Conservation (phyloP, 1,139 yeast species). For the Scheffersomyces illinoinensis region DNA sequence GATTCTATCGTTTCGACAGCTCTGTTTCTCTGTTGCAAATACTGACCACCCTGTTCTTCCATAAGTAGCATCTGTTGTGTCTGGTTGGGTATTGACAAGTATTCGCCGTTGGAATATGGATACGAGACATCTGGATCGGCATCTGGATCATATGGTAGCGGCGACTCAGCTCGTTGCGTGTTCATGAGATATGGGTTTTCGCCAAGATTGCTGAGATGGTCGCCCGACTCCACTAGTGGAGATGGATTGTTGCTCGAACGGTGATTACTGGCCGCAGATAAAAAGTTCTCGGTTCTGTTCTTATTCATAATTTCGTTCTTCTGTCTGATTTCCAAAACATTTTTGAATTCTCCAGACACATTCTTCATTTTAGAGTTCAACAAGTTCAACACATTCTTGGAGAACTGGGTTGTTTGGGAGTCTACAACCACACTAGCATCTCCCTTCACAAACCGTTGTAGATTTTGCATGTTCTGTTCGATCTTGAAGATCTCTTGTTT, state of each 20-base stretch:
- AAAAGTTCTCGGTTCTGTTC: slow-evolving; percentile 80
- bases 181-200: slow-evolving; percentile 45
- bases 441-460: slow-evolving; percentile 57
- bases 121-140: slow-evolving; percentile 35
- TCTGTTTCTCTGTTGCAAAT: slow-evolving; percentile 77
- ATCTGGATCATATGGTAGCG: slow-evolving; percentile 34
- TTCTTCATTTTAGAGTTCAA: slow-evolving; percentile 88
- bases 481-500: slow-evolving; percentile 90
- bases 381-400: slow-evolving; percentile 82
- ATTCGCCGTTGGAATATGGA: slow-evolving; percentile 35
- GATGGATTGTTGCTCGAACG: slow-evolving; percentile 25
- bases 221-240: slow-evolving; percentile 16
- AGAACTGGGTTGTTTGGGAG: slow-evolving; percentile 66
- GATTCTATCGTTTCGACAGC: slow-evolving; percentile 97
- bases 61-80: slow-evolving; percentile 71
- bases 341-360: slow-evolving; percentile 88
- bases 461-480: slow-evolving; percentile 70
- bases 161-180: slow-evolving; percentile 16
- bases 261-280: slow-evolving; percentile 49
- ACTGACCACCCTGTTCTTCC: slow-evolving; percentile 76
- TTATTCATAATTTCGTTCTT: slow-evolving; percentile 79
- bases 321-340: slow-evolving; percentile 84
- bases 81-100: slow-evolving; percentile 67
- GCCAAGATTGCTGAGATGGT: slow-evolving; percentile 21
- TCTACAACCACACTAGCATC: slow-evolving; percentile 49